Percentiles rank a stretch among this genome's conserved stretches.
Evolutionary conservation across 768 basidiomycete genomes (phyloP).

Genomic region (Rhodotorula diobovata): DNA sequence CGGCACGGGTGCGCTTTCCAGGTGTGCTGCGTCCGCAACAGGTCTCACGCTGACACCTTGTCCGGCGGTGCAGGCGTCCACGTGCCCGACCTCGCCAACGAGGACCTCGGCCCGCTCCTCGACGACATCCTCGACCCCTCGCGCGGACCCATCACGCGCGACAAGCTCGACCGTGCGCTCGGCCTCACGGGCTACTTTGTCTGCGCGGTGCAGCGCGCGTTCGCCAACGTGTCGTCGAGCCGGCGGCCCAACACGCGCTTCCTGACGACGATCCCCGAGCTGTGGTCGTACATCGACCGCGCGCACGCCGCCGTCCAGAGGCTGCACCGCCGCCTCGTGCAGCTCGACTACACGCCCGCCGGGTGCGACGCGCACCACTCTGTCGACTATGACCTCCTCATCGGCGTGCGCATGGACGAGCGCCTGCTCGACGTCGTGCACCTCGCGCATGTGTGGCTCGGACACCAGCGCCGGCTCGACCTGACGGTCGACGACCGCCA

Average conservation of each 20-base stretch:
- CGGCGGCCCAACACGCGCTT: slow-evolving; percentile 8
- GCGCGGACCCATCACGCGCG: slow-evolving; percentile 3
- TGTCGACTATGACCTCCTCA: slow-evolving; percentile 32
- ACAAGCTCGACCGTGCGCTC: slow-evolving; percentile 25
- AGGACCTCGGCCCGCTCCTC: slow-evolving; percentile 18
- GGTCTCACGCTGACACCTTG: not conserved
- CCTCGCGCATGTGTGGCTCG: slow-evolving; percentile 28
- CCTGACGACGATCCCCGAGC: slow-evolving; percentile 4
- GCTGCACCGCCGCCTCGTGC: slow-evolving; percentile 13
- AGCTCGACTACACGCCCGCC: slow-evolving; percentile 10
- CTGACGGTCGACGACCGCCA: slow-evolving; percentile 1
- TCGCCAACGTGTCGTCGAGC: slow-evolving; percentile 12
- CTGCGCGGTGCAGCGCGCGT: slow-evolving; percentile 28
- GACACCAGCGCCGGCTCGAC: slow-evolving; percentile 1
- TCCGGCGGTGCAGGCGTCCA: slow-evolving; percentile 15
- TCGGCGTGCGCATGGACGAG: slow-evolving; percentile 33
- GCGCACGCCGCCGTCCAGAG: slow-evolving; percentile 24
- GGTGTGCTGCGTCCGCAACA: no score
- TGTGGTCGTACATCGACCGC: slow-evolving; percentile 28
- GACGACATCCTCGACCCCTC: slow-evolving; percentile 16
- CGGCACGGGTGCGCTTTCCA: slow-evolving; percentile 6
- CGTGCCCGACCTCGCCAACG: slow-evolving; percentile 29
- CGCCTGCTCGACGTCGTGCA: slow-evolving; percentile 35
- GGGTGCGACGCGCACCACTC: slow-evolving; percentile 15
- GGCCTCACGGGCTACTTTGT: slow-evolving; percentile 31